phyloP scores from a whole-genome alignment of 768 basidiomycete genomes.

The Chlorophyllum brunneum region DNA sequence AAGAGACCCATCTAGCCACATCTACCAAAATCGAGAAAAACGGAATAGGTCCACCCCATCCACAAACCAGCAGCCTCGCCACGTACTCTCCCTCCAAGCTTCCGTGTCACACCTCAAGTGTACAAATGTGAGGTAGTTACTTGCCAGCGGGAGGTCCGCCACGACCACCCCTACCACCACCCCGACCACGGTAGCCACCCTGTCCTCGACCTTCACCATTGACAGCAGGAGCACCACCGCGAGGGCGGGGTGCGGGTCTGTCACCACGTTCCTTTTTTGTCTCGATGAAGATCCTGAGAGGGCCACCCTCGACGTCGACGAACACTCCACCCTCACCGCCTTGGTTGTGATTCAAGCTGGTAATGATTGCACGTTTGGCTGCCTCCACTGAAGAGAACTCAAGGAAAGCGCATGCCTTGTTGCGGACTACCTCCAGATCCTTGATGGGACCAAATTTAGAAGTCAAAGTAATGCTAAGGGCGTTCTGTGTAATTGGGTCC shows the following conservation, averaged over 20 bases:
- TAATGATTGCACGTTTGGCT: conserved; percentile 82
- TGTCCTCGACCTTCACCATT: conserved; percentile 47
- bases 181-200: conserved; percentile 15
- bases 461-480: conserved; percentile 47
- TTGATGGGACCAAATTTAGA: conserved; percentile 77
- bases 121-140: neutral
- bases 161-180: conserved; percentile 28
- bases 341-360: conserved; percentile 57
- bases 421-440: conserved; percentile 84
- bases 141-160: conserved; percentile 20
- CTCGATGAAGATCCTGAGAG: conserved; percentile 70
- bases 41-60: neutral
- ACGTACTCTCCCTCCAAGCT: too few species aligned
- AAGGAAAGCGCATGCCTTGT: conserved; percentile 91
- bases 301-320: conserved; percentile 61
- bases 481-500: conserved; percentile 53
- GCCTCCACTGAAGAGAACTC: conserved; percentile 78
- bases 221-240: conserved; percentile 53
- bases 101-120: neutral
- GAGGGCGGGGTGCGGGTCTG: conserved; percentile 66
- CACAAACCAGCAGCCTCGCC: neutral
- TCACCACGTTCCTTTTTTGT: conserved; percentile 90
- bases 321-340: conserved; percentile 91
- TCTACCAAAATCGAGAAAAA: conserved; percentile 6
- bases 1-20: neutral